These are phyloP conservation scores for Colletotrichum sp. DNA, from an alignment of 2,329 filamentous ascomycete species.

Conservation along the genomic window DNA sequence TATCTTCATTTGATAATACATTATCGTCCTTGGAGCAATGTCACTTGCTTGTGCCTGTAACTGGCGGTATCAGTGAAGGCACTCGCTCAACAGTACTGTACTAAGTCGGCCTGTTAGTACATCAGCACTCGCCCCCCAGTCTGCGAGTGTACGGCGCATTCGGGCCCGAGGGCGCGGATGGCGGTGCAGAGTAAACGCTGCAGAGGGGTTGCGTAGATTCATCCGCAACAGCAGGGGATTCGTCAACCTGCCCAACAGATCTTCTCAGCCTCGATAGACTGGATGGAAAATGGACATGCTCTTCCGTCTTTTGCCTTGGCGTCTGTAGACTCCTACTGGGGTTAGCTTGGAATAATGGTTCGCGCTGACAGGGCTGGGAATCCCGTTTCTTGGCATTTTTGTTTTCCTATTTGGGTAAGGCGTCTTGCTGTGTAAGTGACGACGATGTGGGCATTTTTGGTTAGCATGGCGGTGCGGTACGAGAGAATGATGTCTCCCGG, in stretches of 20 bases:
- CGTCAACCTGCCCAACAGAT: background rate
- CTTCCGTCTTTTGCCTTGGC: background rate
- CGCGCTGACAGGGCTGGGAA: background rate
- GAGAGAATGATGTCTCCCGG: background rate
- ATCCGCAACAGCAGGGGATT: background rate
- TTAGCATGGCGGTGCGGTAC: background rate
- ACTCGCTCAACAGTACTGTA: background rate
- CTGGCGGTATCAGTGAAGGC: background rate
- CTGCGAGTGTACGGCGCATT: background rate
- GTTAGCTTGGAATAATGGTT: background rate
- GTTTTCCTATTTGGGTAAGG: background rate
- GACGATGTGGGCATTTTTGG: background rate
- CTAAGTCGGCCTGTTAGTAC: background rate
- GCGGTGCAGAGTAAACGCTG: background rate
- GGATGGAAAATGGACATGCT: background rate
- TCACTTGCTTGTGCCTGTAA: background rate
- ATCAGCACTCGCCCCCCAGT: background rate
- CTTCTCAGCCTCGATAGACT: background rate
- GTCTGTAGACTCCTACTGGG: background rate
- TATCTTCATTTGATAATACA: background rate
- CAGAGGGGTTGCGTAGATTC: background rate
- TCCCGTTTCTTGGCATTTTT: background rate
- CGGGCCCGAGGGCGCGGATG: background rate
- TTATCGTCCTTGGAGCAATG: background rate
- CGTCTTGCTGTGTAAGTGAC: background rate